Evolutionary conservation across 208 protist species (phyloP).

Genomic region (Leishmania guyanensis): DNA sequence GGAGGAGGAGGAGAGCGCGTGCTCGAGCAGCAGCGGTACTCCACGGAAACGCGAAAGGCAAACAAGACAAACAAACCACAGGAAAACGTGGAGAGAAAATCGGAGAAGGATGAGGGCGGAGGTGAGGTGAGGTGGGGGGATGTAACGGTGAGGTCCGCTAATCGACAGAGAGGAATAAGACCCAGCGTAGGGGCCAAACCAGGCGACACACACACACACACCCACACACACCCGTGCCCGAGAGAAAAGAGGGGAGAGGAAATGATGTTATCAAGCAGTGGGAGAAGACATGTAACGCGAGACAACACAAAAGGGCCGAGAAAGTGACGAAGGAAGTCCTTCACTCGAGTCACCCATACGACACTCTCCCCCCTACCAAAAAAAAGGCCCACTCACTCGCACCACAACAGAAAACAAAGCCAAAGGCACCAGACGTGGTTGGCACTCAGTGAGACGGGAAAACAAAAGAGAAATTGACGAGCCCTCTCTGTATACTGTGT

Average conservation of each 20-base stretch:
- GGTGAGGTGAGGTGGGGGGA: not conserved
- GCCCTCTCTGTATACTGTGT: not conserved
- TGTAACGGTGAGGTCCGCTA: not conserved
- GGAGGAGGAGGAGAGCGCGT: too few species aligned
- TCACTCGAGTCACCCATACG: not conserved
- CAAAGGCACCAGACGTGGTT: too few species aligned
- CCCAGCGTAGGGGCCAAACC: not conserved
- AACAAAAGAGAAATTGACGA: not conserved
- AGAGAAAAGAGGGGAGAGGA: too few species aligned
- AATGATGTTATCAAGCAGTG: too few species aligned
- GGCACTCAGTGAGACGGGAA: not conserved
- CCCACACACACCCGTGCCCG: too few species aligned
- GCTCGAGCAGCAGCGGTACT: too few species aligned
- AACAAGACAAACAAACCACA: too few species aligned
- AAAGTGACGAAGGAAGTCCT: not conserved
- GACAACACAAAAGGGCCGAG: not conserved
- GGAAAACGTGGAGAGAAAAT: too few species aligned
- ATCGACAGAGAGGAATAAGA: not conserved
- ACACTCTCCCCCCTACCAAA: not conserved
- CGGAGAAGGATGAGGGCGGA: not conserved
- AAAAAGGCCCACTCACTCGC: not conserved
- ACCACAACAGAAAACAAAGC: not conserved
- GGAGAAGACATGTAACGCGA: too few species aligned
- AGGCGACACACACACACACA: too few species aligned
- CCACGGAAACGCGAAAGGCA: too few species aligned